These are phyloP conservation scores for Leonotis leonurus DNA, from an alignment of 257 asterid genomes.

Conservation along the genomic window DNA sequence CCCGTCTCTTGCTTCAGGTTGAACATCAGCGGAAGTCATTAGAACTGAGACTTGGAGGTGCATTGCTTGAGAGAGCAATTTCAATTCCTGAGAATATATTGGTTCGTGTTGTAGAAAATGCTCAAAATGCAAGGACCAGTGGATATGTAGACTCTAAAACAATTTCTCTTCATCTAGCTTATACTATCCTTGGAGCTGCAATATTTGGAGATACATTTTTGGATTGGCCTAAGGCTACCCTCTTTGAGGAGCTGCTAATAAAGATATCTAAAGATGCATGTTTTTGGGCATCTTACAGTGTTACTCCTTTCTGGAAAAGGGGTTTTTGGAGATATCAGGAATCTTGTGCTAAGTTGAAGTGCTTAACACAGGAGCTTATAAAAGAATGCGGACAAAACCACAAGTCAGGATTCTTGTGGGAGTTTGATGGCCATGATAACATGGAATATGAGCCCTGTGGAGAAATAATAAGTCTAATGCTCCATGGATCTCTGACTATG, in stretches of 20 bases:
- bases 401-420: conserved; percentile 22
- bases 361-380: conserved; percentile 33
- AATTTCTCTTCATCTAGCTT: conserved; percentile 33
- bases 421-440: conserved; percentile 9
- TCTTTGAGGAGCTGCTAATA: conserved; percentile 33
- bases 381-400: conserved; percentile 21
- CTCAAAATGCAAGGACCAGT: conserved; percentile 11
- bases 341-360: conserved; percentile 28
- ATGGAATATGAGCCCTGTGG: conserved; percentile 28
- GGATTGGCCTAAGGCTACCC: conserved; percentile 34
- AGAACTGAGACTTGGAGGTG: conserved; percentile 24
- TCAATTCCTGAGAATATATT: conserved; percentile 24
- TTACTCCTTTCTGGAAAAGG: conserved; percentile 36
- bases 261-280: conserved; percentile 35
- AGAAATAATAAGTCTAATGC: conserved; percentile 33
- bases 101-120: conserved; percentile 20
- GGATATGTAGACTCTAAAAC: conserved; percentile 31
- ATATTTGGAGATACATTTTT: conserved; percentile 37
- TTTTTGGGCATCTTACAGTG: conserved; percentile 37
- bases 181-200: conserved; percentile 29
- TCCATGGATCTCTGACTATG: conserved; percentile 46
- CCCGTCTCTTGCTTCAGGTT: conserved; percentile 22
- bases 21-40: conserved; percentile 31
- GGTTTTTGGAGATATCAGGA: conserved; percentile 32
- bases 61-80: conserved; percentile 28